These are phyloP conservation scores for Hypoxylon sp. DNA, from an alignment of 2,329 filamentous ascomycete species.

Conservation along the genomic window DNA sequence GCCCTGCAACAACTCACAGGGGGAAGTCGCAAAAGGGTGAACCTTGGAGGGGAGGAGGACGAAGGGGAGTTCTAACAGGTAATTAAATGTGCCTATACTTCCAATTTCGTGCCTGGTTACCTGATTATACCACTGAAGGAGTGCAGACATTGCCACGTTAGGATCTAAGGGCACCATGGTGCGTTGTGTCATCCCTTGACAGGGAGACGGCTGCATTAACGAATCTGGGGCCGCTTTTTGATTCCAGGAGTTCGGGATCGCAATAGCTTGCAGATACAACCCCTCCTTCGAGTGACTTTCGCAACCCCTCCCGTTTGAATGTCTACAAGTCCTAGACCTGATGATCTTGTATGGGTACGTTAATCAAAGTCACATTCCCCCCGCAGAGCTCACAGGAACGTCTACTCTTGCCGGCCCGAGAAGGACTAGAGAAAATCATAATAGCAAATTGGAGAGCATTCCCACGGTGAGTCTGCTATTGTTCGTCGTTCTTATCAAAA, in stretches of 20 bases:
- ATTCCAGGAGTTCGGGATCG: conserved; percentile 44
- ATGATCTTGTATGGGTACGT: conserved; percentile 49
- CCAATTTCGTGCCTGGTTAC: conserved; percentile 47
- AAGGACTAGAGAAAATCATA: conserved; percentile 34
- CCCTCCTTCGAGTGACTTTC: conserved; percentile 45
- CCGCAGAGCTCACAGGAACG: conserved; percentile 31
- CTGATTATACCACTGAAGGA: conserved; percentile 49
- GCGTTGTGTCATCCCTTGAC: conserved; percentile 49
- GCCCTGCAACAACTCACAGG: conserved; percentile 89
- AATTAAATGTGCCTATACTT: conserved; percentile 49
- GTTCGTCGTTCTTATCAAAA: conserved; percentile 45
- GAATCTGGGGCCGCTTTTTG: conserved; percentile 30
- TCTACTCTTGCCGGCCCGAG: conserved; percentile 39
- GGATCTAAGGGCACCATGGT: conserved; percentile 45
- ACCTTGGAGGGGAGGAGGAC: conserved; percentile 79
- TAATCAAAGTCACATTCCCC: conserved; percentile 54
- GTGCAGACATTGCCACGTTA: conserved; percentile 48
- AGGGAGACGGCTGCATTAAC: conserved; percentile 43
- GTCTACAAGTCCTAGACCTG: conserved; percentile 47
- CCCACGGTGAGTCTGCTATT: conserved; percentile 49
- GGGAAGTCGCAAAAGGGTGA: conserved; percentile 88
- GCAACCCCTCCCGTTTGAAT: conserved; percentile 46
- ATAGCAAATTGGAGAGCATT: conserved; percentile 53
- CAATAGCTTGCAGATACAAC: conserved; percentile 44
- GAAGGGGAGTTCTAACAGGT: conserved; percentile 60